Percentiles rank a stretch among this genome's conserved stretches.
Evolutionary conservation across 176 grass and related monocot species (phyloP).

Genomic region (Phoenix roebelenii): DNA sequence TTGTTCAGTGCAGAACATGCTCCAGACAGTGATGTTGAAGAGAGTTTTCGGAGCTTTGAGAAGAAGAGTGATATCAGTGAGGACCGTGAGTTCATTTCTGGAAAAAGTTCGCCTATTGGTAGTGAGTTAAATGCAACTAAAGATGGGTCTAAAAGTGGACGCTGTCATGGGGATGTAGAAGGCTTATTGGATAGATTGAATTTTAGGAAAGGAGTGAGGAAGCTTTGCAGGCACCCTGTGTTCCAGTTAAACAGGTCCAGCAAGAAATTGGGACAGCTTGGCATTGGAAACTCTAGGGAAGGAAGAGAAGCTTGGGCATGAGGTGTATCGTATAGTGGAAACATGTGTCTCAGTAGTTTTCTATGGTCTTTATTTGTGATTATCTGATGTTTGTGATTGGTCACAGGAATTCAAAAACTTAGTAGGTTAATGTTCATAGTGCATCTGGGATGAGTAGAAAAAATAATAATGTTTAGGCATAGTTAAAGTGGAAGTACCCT

Average conservation of each 20-base stretch:
- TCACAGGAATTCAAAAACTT: too few relatives aligned
- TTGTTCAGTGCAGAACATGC: slow-evolving; percentile 9
- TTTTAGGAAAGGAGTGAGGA: slow-evolving; percentile 87
- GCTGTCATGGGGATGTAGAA: slow-evolving; percentile 27
- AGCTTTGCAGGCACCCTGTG: slow-evolving; percentile 78
- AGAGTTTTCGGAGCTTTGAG: slow-evolving; percentile 16
- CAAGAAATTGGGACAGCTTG: slow-evolving; percentile 56
- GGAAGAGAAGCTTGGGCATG: slow-evolving; percentile 74
- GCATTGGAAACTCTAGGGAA: slow-evolving; percentile 48
- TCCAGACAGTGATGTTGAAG: not conserved
- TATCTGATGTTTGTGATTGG: too few relatives aligned
- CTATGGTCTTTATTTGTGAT: too few relatives aligned
- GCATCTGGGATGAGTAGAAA: too few relatives aligned
- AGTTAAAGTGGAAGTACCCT: too few relatives aligned
- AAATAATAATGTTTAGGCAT: too few relatives aligned
- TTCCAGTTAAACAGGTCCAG: slow-evolving; percentile 76
- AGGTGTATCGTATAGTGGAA: slow-evolving; percentile 14
- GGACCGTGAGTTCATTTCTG: slow-evolving; percentile 21
- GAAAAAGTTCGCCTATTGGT: slow-evolving; percentile 15
- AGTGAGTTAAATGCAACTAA: slow-evolving; percentile 7
- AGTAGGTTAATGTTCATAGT: too few relatives aligned
- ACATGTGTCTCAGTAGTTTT: too few relatives aligned
- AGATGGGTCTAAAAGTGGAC: slow-evolving; percentile 36
- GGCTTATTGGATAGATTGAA: slow-evolving; percentile 55
- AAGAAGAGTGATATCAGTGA: slow-evolving; percentile 19